phyloP scores from a whole-genome alignment of 192 early-diverging fungal species.

The Podila minutissima region DNA sequence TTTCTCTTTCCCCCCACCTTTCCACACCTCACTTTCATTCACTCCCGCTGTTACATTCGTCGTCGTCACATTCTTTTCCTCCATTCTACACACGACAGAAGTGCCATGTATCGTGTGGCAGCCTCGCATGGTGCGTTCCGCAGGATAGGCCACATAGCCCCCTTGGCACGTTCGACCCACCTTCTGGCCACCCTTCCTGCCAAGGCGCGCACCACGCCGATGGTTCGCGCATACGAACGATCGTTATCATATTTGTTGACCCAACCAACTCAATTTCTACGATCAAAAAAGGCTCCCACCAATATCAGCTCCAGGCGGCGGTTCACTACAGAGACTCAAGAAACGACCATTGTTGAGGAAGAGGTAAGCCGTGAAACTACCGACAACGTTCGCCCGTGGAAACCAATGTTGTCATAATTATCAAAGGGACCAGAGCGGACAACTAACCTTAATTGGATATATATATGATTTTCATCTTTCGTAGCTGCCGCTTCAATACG shows the following conservation, averaged over 20 bases:
- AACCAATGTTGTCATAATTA: conserved; percentile 2
- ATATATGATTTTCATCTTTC: not conserved
- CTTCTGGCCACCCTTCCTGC: not conserved
- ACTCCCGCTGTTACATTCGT: not conserved
- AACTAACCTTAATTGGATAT: conserved; percentile 6
- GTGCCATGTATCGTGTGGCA: conserved; percentile 47
- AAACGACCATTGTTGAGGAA: conserved; percentile 10
- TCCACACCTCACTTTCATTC: not conserved
- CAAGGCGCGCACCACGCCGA: not conserved
- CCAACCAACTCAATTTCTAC: not conserved
- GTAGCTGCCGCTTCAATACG: conserved; percentile 28
- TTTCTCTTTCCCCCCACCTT: not conserved
- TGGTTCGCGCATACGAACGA: not conserved
- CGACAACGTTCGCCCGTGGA: not conserved
- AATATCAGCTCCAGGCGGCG: not conserved
- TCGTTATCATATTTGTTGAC: not conserved
- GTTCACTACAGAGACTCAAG: conserved; percentile 11
- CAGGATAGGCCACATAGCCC: not conserved
- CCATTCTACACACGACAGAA: not conserved
- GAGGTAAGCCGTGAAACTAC: conserved; percentile 12
- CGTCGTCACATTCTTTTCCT: not conserved
- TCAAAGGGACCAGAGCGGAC: not conserved
- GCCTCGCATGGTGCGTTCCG: conserved; percentile 28
- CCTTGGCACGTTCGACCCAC: not conserved
- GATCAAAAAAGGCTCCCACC: conserved; percentile 4